phyloP scores from a whole-genome alignment of 2,329 filamentous ascomycete species.

The Coniella vitis region DNA sequence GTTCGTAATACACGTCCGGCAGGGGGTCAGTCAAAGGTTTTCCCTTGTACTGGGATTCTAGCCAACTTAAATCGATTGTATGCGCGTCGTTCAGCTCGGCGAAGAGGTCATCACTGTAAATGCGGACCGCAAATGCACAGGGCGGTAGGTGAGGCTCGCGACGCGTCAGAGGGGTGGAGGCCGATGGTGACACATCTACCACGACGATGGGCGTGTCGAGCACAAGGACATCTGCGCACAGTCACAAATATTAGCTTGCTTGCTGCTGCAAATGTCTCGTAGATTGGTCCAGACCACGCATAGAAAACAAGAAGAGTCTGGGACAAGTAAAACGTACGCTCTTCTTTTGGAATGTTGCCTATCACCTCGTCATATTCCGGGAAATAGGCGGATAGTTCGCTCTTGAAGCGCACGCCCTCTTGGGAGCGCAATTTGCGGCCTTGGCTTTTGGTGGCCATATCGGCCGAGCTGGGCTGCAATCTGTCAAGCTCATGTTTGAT shows the following conservation, averaged over 20 bases:
- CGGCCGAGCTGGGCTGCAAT: constrained; percentile 42
- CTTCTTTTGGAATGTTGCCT: constrained; percentile 72
- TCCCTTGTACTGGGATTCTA: constrained; percentile 39
- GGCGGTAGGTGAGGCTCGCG: constrained; percentile 17
- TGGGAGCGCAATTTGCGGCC: constrained; percentile 79
- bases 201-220: constrained; percentile 68
- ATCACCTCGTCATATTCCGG: constrained; percentile 92
- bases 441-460: constrained; percentile 42
- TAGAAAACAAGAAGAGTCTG: not conserved
- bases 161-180: constrained; percentile 19
- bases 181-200: constrained; percentile 44
- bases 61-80: constrained; percentile 48
- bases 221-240: constrained; percentile 59
- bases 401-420: constrained; percentile 80
- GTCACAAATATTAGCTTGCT: constrained; percentile 13
- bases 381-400: constrained; percentile 85
- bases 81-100: constrained; percentile 50
- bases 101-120: constrained; percentile 51
- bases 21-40: constrained; percentile 46
- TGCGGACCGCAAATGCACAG: constrained; percentile 36
- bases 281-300: no score
- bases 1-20: constrained; percentile 47
- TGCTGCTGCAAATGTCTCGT: no score
- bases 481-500: constrained; percentile 54
- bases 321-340: constrained; percentile 49